phyloP scores from a whole-genome alignment of 2,329 filamentous ascomycete genomes.

The Paraconiothyrium sp. region DNA sequence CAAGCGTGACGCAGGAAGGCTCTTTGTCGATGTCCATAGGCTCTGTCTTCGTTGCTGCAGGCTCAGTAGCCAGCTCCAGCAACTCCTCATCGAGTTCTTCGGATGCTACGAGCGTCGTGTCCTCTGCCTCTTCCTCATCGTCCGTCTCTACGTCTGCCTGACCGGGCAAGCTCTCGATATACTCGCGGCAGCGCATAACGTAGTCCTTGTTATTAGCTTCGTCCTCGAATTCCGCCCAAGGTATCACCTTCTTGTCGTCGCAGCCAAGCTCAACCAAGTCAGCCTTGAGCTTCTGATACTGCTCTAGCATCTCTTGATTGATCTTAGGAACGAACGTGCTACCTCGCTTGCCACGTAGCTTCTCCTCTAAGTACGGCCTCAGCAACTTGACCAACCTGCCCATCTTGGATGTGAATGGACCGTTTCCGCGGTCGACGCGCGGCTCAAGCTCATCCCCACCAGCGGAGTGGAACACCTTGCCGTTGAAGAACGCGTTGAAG shows the following conservation, averaged over 20 bases:
- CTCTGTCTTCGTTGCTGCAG: not conserved
- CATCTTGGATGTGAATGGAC: conserved; percentile 29
- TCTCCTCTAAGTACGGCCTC: not conserved
- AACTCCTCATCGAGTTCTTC: conserved; percentile 5
- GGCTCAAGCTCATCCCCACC: conserved; percentile 11
- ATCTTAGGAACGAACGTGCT: conserved; percentile 1
- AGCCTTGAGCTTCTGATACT: conserved; percentile 5
- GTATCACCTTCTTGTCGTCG: not conserved
- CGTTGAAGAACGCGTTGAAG: conserved; percentile 31
- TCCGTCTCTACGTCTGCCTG: not conserved
- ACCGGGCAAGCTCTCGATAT: not conserved
- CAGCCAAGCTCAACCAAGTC: not conserved
- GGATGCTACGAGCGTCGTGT: not conserved
- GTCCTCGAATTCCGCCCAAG: conserved; percentile 2
- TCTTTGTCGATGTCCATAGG: not conserved
- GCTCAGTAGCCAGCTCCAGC: conserved; percentile 3
- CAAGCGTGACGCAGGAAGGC: not conserved
- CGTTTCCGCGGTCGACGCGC: conserved; percentile 14
- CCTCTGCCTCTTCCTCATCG: not conserved
- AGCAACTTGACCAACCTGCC: conserved; percentile 16
- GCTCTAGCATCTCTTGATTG: not conserved
- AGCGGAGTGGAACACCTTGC: conserved; percentile 14
- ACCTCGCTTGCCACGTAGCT: not conserved
- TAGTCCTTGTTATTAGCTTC: not conserved
- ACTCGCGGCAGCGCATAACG: conserved; percentile 1